A percentile compares a stretch with the other conserved stretches of the same genome.
Evolutionary conservation across 352 stramenopile genomes (phyloP).

Genomic region (Phytophthora idaei): DNA sequence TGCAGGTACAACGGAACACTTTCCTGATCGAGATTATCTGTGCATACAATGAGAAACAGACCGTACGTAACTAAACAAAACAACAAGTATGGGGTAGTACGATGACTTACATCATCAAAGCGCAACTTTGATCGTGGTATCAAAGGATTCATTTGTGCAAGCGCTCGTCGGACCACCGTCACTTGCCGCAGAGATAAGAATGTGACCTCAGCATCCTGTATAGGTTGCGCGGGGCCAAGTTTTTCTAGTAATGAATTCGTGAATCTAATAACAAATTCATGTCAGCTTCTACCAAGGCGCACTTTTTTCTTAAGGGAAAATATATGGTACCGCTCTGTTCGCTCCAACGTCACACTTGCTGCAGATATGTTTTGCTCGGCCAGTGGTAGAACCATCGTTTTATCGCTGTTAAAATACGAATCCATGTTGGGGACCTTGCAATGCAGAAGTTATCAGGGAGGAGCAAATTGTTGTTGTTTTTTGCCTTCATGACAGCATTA

Average conservation of each 20-base stretch:
- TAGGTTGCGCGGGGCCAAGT: neutral
- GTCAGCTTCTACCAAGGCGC: neutral
- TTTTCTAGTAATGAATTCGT: neutral
- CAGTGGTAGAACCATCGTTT: neutral
- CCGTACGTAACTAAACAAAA: neutral
- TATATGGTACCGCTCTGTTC: neutral
- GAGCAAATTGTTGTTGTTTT: neutral
- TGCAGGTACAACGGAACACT: constrained; percentile 5
- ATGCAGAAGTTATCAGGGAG: neutral
- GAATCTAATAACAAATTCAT: neutral
- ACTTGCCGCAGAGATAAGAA: neutral
- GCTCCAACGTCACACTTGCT: neutral
- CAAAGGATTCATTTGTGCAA: neutral
- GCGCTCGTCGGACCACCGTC: neutral
- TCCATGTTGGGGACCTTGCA: neutral
- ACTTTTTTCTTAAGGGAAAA: neutral
- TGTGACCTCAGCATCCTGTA: neutral
- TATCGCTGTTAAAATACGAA: neutral
- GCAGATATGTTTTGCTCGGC: neutral
- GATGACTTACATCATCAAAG: neutral
- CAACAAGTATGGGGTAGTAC: neutral
- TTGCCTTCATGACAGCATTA: neutral
- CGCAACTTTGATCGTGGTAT: constrained; percentile 3
- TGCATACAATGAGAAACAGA: neutral
- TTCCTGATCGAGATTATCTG: neutral